Evolutionary conservation across 352 stramenopile genomes (phyloP), one percentile per base, ranked within the genome.

Genomic region (Globisporangium splendens): DNA sequence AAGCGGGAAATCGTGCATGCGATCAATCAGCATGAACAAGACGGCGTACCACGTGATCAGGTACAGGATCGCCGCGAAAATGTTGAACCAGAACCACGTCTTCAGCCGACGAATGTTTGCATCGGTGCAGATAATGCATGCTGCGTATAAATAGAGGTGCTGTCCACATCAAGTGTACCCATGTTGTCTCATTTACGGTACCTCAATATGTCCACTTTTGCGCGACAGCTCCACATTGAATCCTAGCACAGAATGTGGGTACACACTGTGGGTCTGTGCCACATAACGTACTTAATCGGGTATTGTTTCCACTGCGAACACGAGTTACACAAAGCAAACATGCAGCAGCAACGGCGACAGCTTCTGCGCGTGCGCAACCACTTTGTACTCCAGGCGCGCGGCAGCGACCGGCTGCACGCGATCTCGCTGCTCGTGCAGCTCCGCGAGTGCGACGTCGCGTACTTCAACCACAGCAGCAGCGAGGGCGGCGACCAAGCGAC

Each of bases 391-490:
- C 73, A 72, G 33, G 71, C 73, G 14, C 66, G 69, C 22, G 63
- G 59, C 28, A 35, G 22, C 11, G 79, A 86, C 63, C 75, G 73
- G 38, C 69, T 65, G 46, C 79, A 91, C 54, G 75, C 68, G 39
- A 24, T 91, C 13, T 71, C 77, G 24, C 66, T 91, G 46, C 69
- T 80, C 46, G 73, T 86, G 13, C 75, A 88, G 59, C 28, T 86
- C 24, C 70, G 79, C 28, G 72, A 78, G 54, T 71, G 83, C 41
- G 79, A 91, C 57, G 60, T 91, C 10, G 28, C 33, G 44, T 61
- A 82, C 46, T 91, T 91, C 43, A 86, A 86, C 51, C 28, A 11
- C 13, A 38, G n/a, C n/a, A 21, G 39, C 55, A 55, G 49, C 2
- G n/a, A n/a, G n/a, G n/a, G n/a, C n/a, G n/a, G n/a, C n/a, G 28